A percentile compares a stretch with the other conserved stretches of the same genome.
Evolutionary conservation across 495 filamentous ascomycete genomes (phyloP).

Genomic region (Penicillium salamii): DNA sequence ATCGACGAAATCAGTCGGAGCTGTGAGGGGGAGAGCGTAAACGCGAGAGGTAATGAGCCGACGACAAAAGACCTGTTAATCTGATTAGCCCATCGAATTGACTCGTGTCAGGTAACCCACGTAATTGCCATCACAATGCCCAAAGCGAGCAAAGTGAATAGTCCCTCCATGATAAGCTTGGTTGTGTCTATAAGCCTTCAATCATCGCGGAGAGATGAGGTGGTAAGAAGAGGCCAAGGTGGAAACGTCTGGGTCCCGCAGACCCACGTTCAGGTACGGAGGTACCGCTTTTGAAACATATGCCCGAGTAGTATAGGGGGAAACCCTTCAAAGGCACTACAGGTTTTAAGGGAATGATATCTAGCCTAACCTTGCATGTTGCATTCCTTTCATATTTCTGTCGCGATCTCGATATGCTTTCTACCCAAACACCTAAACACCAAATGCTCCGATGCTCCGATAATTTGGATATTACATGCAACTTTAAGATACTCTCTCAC

Average conservation of each 20-base stretch:
- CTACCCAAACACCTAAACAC: not conserved
- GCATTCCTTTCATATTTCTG: not conserved
- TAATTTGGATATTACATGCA: no score
- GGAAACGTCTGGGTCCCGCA: slow-evolving; percentile 1
- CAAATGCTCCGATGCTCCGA: no score
- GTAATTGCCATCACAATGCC: slow-evolving; percentile 92
- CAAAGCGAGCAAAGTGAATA: slow-evolving; percentile 81
- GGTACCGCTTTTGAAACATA: slow-evolving; percentile 10
- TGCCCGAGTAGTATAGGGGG: slow-evolving; percentile 2
- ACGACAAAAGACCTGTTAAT: slow-evolving; percentile 82
- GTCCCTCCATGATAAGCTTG: slow-evolving; percentile 62
- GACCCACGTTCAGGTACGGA: slow-evolving; percentile 12
- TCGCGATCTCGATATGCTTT: not conserved
- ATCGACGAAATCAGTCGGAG: slow-evolving; percentile 86
- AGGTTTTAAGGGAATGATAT: no score
- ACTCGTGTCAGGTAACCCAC: slow-evolving; percentile 51
- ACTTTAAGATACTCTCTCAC: no score
- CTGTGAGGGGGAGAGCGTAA: slow-evolving; percentile 85
- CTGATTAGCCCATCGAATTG: slow-evolving; percentile 11
- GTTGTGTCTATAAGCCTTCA: slow-evolving; percentile 21
- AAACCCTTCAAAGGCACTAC: no score
- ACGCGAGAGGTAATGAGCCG: slow-evolving; percentile 86
- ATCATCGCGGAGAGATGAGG: slow-evolving; percentile 17
- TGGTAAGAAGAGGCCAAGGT: slow-evolving; percentile 5
- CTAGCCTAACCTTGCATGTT: no score